Conservation (phyloP, 371 early-diverging fungal genomes). For the Zopfochytrium polystomum region DNA sequence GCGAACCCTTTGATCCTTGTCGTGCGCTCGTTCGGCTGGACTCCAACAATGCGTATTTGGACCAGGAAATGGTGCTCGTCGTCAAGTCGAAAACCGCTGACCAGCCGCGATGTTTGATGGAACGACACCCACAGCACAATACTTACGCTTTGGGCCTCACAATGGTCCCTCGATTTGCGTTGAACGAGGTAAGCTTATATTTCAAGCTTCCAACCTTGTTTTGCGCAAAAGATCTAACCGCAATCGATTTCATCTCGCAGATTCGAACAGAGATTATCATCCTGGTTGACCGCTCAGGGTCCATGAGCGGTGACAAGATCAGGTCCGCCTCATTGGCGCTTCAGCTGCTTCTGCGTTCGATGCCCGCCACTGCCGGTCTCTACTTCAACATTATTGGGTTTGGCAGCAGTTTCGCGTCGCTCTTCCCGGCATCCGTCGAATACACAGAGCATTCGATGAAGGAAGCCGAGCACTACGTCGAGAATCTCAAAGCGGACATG, state of each 20-base stretch:
- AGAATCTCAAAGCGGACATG: slow-evolving; percentile 38
- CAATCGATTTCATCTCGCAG: background rate
- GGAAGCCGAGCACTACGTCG: slow-evolving; percentile 30
- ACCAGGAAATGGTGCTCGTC: slow-evolving; percentile 34
- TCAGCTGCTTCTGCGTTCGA: slow-evolving; percentile 39
- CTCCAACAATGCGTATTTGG: background rate
- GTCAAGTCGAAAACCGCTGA: slow-evolving; percentile 29
- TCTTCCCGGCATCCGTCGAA: slow-evolving; percentile 39
- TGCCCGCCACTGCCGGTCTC: slow-evolving; percentile 32
- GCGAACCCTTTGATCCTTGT: slow-evolving; percentile 1
- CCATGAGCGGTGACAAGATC: slow-evolving; percentile 29
- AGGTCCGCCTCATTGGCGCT: slow-evolving; percentile 20
- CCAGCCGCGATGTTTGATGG: slow-evolving; percentile 37
- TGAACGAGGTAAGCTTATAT: slow-evolving; percentile 24
- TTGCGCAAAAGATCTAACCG: background rate
- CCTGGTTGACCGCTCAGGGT: slow-evolving; percentile 44
- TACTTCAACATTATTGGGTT: slow-evolving; percentile 54
- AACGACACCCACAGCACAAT: slow-evolving; percentile 39
- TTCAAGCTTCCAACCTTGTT: background rate
- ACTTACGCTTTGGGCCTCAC: slow-evolving; percentile 40
- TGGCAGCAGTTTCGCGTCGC: slow-evolving; percentile 27
- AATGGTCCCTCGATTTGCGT: slow-evolving; percentile 45
- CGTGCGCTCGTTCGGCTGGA: slow-evolving; percentile 11
- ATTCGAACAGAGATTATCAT: slow-evolving; percentile 47
- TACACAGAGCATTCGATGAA: slow-evolving; percentile 37